Evolutionary conservation across 1,139 yeast species (phyloP).

Genomic region (Suhomyces coccinellae): DNA sequence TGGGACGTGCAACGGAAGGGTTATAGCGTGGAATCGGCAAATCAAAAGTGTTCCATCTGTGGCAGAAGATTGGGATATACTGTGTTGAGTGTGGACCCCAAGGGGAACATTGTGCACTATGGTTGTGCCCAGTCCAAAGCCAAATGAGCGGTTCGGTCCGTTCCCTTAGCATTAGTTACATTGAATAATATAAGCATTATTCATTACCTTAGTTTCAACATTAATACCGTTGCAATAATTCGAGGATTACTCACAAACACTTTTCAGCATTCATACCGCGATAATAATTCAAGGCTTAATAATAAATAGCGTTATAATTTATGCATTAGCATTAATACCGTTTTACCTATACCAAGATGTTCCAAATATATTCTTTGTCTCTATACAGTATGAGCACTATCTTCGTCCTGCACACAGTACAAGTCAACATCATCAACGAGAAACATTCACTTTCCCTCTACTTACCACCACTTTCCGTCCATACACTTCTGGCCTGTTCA

Average conservation of each 20-base stretch:
- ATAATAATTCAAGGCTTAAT: no score
- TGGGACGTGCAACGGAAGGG: conserved; percentile 39
- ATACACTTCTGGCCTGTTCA: neutral
- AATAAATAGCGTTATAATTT: no score
- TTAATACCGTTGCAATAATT: no score
- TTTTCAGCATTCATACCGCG: no score
- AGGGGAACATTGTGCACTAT: conserved; percentile 64
- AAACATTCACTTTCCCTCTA: neutral
- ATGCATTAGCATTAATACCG: no score
- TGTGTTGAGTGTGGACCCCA: conserved; percentile 55
- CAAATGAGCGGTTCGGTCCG: neutral
- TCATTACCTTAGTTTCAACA: no score
- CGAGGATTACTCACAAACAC: no score
- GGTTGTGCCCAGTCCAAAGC: conserved; percentile 45
- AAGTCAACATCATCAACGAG: conserved; percentile 3
- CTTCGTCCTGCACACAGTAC: conserved; percentile 2
- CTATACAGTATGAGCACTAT: neutral
- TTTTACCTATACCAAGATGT: no score
- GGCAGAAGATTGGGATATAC: conserved; percentile 61
- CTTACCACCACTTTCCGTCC: neutral
- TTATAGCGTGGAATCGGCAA: conserved; percentile 36
- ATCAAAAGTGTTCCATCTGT: conserved; percentile 59
- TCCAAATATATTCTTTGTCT: no score
- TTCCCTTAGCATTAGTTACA: neutral
- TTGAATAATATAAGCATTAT: no score